Percentiles rank a stretch among this genome's conserved stretches.
phyloP scores from a whole-genome alignment of 345 rosid genomes.

The Bruguiera gymnorhiza region DNA sequence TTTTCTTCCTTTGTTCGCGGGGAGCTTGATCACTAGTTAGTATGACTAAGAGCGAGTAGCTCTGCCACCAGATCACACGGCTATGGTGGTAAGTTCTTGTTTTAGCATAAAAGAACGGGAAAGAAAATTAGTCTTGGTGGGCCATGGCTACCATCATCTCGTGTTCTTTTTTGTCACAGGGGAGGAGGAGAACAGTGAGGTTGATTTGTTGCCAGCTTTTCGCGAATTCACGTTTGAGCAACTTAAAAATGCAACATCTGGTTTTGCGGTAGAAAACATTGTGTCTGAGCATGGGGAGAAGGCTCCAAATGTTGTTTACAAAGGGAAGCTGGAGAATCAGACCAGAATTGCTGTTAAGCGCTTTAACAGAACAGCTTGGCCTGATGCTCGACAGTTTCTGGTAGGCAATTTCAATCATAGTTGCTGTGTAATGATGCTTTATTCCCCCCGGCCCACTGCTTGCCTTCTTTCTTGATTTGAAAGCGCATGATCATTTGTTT shows the following conservation, averaged over 20 bases:
- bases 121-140: slow-evolving; percentile 6
- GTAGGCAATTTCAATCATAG: slow-evolving; percentile 25
- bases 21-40: too few species aligned
- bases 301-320: slow-evolving; percentile 94
- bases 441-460: too few species aligned
- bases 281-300: slow-evolving; percentile 95
- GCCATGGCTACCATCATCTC: slow-evolving; percentile 7
- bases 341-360: slow-evolving; percentile 83
- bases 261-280: slow-evolving; percentile 82
- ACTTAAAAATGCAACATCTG: slow-evolving; percentile 79
- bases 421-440: not conserved
- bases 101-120: not conserved
- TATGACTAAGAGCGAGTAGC: too few species aligned
- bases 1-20: too few species aligned
- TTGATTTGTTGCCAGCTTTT: slow-evolving; percentile 51
- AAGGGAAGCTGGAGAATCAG: slow-evolving; percentile 76
- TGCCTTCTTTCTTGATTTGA: too few species aligned
- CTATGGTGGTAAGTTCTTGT: too few species aligned
- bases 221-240: slow-evolving; percentile 73
- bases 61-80: too few species aligned
- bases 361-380: slow-evolving; percentile 88
- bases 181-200: slow-evolving; percentile 35
- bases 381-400: slow-evolving; percentile 82
- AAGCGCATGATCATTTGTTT: too few species aligned
- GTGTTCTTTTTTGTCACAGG: slow-evolving; percentile 34